These are phyloP conservation scores for Pseudogymnoascus sp. DNA, from an alignment of 2,329 filamentous ascomycete genomes.

Conservation along the genomic window DNA sequence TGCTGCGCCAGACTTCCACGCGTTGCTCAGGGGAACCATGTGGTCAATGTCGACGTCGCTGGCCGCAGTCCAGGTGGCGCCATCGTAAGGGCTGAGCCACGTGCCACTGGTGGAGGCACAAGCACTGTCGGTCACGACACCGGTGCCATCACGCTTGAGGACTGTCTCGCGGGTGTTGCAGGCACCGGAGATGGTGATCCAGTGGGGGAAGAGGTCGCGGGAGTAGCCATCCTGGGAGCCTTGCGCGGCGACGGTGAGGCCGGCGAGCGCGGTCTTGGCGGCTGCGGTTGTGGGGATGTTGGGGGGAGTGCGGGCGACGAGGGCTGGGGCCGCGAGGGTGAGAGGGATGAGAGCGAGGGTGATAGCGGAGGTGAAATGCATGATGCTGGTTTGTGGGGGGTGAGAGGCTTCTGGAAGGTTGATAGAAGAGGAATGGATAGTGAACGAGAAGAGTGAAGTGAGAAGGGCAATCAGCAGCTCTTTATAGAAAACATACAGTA, in stretches of 20 bases:
- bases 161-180: slow-evolving; percentile 71
- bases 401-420: neutral
- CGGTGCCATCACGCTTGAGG: slow-evolving; percentile 63
- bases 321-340: slow-evolving; percentile 16
- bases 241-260: slow-evolving; percentile 49
- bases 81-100: slow-evolving; percentile 70
- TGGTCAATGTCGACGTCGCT: slow-evolving; percentile 76
- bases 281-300: slow-evolving; percentile 53
- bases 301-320: slow-evolving; percentile 39
- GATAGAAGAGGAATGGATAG: neutral
- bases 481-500: neutral
- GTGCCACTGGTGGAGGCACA: slow-evolving; percentile 59
- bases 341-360: slow-evolving; percentile 14
- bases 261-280: slow-evolving; percentile 51
- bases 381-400: slow-evolving; percentile 9
- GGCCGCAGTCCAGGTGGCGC: slow-evolving; percentile 59
- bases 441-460: neutral
- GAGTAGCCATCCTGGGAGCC: slow-evolving; percentile 51
- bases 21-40: slow-evolving; percentile 72
- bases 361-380: slow-evolving; percentile 16
- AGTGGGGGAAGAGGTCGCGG: slow-evolving; percentile 64
- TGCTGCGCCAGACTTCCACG: slow-evolving; percentile 71
- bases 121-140: slow-evolving; percentile 48
- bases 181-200: slow-evolving; percentile 55
- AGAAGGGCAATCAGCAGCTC: neutral